phyloP scores from a whole-genome alignment of 2,329 filamentous ascomycete species.

The Colletotrichum lupini region DNA sequence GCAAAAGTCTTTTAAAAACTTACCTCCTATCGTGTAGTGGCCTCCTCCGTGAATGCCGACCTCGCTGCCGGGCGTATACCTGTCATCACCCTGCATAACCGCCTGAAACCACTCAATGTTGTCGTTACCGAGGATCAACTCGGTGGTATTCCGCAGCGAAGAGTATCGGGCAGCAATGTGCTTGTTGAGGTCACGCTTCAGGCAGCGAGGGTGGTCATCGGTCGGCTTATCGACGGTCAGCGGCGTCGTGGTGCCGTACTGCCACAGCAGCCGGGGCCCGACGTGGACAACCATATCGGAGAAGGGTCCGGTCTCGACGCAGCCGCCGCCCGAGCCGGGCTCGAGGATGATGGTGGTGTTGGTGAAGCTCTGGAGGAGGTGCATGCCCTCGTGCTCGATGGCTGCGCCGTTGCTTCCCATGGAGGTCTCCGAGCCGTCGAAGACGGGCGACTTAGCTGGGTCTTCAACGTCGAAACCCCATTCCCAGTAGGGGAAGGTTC shows the following conservation, averaged over 20 bases:
- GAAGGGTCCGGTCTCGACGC: slow-evolving; percentile 49
- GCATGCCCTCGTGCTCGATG: slow-evolving; percentile 39
- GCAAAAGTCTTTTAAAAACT: neutral
- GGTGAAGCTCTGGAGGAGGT: slow-evolving; percentile 10
- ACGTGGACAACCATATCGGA: slow-evolving; percentile 51
- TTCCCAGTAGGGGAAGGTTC: slow-evolving; percentile 33
- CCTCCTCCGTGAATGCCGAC: slow-evolving; percentile 52
- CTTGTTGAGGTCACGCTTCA: slow-evolving; percentile 50
- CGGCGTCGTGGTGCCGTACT: slow-evolving; percentile 30
- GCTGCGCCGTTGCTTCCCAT: slow-evolving; percentile 50
- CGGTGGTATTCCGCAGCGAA: slow-evolving; percentile 39
- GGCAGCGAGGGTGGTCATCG: slow-evolving; percentile 53
- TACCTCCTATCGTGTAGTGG: slow-evolving; percentile 52
- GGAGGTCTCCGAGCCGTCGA: slow-evolving; percentile 51
- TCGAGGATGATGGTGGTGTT: slow-evolving; percentile 45
- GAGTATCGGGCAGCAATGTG: slow-evolving; percentile 36
- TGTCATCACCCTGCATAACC: slow-evolving; percentile 48
- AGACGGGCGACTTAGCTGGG: slow-evolving; percentile 47
- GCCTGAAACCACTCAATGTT: slow-evolving; percentile 45
- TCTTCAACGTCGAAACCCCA: slow-evolving; percentile 37
- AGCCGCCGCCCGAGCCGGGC: slow-evolving; percentile 62
- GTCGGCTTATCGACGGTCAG: slow-evolving; percentile 39
- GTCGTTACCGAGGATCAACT: slow-evolving; percentile 44
- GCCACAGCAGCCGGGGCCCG: slow-evolving; percentile 42
- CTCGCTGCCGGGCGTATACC: slow-evolving; percentile 37